Percentiles rank a stretch among this genome's conserved stretches.
Conservation (phyloP, 495 filamentous ascomycete species). For the Penicillium samsonianum region DNA sequence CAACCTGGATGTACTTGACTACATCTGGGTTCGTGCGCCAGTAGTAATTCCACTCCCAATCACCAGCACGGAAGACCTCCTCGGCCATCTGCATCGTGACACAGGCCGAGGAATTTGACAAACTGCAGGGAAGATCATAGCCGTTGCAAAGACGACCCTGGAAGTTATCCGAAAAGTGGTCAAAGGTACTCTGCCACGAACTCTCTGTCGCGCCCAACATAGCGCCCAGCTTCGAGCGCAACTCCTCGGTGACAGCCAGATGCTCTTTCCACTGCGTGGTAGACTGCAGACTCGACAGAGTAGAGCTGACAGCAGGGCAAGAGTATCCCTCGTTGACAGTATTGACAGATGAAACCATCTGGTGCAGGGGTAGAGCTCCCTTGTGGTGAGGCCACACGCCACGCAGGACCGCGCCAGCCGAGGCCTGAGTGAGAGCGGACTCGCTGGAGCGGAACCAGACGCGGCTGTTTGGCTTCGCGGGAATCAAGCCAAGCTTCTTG, state of each 20-base stretch:
- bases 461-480: constrained; percentile 26
- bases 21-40: constrained; percentile 42
- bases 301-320: constrained; percentile 30
- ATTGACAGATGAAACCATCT: constrained; percentile 40
- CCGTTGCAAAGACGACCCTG: constrained; percentile 48
- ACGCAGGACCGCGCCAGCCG: constrained; percentile 43
- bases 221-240: constrained; percentile 35
- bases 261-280: constrained; percentile 42
- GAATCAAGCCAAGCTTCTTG: constrained; percentile 37
- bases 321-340: constrained; percentile 44
- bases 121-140: constrained; percentile 39
- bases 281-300: constrained; percentile 31
- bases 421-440: constrained; percentile 40
- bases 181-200: constrained; percentile 42
- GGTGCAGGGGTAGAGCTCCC: constrained; percentile 41
- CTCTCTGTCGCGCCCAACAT: constrained; percentile 38
- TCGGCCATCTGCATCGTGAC: constrained; percentile 37
- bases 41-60: constrained; percentile 52
- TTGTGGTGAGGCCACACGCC: constrained; percentile 40
- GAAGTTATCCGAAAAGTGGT: constrained; percentile 50
- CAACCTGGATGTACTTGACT: constrained; percentile 40
- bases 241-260: constrained; percentile 31
- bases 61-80: constrained; percentile 46
- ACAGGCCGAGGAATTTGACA: constrained; percentile 32
- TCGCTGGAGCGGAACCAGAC: constrained; percentile 47